phyloP scores from a whole-genome alignment of 1,139 yeast species.

The Yamadazyma sp. region DNA sequence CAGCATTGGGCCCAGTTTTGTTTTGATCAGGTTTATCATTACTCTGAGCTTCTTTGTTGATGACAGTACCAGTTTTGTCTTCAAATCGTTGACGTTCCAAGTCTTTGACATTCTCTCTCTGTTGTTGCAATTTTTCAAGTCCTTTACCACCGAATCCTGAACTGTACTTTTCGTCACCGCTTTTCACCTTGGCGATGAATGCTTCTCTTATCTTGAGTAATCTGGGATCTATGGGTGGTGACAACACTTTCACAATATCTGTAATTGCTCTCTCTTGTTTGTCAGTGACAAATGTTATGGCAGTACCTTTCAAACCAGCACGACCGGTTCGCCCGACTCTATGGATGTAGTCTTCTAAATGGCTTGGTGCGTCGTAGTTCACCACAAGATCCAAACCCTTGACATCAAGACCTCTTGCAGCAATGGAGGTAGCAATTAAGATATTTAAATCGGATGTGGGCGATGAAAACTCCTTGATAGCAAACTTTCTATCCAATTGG shows the following conservation, averaged over 20 bases:
- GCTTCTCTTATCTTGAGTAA: slow-evolving; percentile 53
- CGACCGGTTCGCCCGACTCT: slow-evolving; percentile 97
- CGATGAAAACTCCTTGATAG: slow-evolving; percentile 67
- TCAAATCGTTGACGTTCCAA: slow-evolving; percentile 43
- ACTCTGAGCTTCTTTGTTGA: background rate
- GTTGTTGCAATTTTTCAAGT: slow-evolving; percentile 72
- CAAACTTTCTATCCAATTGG: slow-evolving; percentile 77
- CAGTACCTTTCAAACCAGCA: slow-evolving; percentile 78
- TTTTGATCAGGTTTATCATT: background rate
- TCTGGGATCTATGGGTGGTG: slow-evolving; percentile 42
- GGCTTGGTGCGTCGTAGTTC: slow-evolving; percentile 87
- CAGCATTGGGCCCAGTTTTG: background rate
- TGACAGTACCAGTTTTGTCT: slow-evolving; percentile 11
- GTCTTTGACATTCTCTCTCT: slow-evolving; percentile 56
- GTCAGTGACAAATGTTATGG: slow-evolving; percentile 68
- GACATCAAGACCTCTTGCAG: slow-evolving; percentile 94
- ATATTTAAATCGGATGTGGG: slow-evolving; percentile 54
- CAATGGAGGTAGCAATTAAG: slow-evolving; percentile 87
- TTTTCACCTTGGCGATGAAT: slow-evolving; percentile 62
- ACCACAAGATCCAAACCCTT: slow-evolving; percentile 77
- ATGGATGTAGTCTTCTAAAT: slow-evolving; percentile 94
- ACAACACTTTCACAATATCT: slow-evolving; percentile 71
- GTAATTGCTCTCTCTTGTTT: slow-evolving; percentile 68
- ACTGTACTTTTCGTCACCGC: slow-evolving; percentile 66
- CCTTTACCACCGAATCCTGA: slow-evolving; percentile 96